A percentile compares a stretch with the other conserved stretches of the same genome.
Conservation (phyloP, 805 yeast species). For the Barnettozyma sucrosica region DNA sequence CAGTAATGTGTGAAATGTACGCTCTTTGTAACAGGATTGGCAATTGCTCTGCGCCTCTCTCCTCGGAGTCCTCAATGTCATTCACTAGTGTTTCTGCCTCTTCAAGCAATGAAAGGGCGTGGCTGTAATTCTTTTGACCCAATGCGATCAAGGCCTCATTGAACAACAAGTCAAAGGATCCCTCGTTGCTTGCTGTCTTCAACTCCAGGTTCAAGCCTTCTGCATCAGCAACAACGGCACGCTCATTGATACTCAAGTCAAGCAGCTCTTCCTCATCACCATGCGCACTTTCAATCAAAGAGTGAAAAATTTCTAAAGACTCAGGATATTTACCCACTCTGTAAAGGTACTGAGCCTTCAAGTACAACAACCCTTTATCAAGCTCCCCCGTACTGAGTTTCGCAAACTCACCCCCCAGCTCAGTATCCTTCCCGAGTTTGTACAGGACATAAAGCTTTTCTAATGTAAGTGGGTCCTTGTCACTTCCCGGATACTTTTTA, state of each 20-base stretch:
- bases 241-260: constrained; percentile 63
- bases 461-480: constrained; percentile 34
- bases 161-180: constrained; percentile 56
- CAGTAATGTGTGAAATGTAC: constrained; percentile 42
- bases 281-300: constrained; percentile 34
- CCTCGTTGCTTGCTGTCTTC: constrained; percentile 18
- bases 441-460: constrained; percentile 62
- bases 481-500: constrained; percentile 30
- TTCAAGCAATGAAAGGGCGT: constrained; percentile 39
- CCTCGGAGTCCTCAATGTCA: constrained; percentile 36
- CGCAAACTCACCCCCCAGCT: constrained; percentile 25
- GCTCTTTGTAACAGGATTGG: constrained; percentile 61
- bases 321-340: constrained; percentile 44
- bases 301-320: constrained; percentile 46
- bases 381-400: constrained; percentile 18
- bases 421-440: constrained; percentile 38
- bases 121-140: constrained; percentile 34
- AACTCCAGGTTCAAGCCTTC: constrained; percentile 20
- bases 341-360: constrained; percentile 48
- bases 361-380: constrained; percentile 39
- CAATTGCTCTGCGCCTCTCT: constrained; percentile 43
- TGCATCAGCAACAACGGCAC: constrained; percentile 55
- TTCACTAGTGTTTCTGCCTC: constrained; percentile 39
- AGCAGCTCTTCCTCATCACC: constrained; percentile 34
- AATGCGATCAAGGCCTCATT: constrained; percentile 56